Evolutionary conservation across 23 red algal genomes (phyloP), one percentile per base, ranked within the genome.

Genomic region (Agarophyton chilense): DNA sequence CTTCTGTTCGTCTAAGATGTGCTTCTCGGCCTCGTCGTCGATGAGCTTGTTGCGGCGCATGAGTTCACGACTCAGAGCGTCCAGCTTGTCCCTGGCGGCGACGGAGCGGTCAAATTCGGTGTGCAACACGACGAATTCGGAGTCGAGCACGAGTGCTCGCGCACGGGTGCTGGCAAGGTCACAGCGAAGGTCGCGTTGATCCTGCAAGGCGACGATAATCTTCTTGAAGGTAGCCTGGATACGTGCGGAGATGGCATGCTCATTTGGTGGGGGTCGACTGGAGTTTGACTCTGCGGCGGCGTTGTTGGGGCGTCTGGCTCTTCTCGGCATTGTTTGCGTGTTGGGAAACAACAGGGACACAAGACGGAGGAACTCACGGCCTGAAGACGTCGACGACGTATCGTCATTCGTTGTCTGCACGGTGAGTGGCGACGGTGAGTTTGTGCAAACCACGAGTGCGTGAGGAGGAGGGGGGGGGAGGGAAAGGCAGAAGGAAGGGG

Each of bases 171-270:
- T 85, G 61, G 81, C 52, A 3, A 85, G 64, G 46, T 85, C 81
- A 35, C 81, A 85, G 43, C 81, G 81, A 67, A 85, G 64, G 64
- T 85, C 81, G 64, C 81, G 81, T 46, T 85, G 81, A 25, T 85
- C 64, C 62, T 85, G 81, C 49, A 85, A 65, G 36, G 81, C 64
- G 58, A 72, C 64, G 29, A 85, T 85, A 61, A 85, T 85, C 58
- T 85, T 85, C 81, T 85, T 85, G 64, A 85, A 85, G 40, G 58
- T 63, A 26, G 81, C 47, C 62, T 85, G 81, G 62, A 85, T 85
- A 5, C 81, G 81, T 19, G 61, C 62, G 24, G 81, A 85, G 42
- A 85, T 71, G 42, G 81, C 81, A 26, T 63, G 57, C 18, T 85
- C 81, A 36, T 70, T 85, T 19, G 81, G 11, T 14, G 81, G 58